Percentiles rank a stretch among this genome's conserved stretches.
Evolutionary conservation across 2,329 filamentous ascomycete species (phyloP).

Genomic region (Cordyceps fumosorosea): DNA sequence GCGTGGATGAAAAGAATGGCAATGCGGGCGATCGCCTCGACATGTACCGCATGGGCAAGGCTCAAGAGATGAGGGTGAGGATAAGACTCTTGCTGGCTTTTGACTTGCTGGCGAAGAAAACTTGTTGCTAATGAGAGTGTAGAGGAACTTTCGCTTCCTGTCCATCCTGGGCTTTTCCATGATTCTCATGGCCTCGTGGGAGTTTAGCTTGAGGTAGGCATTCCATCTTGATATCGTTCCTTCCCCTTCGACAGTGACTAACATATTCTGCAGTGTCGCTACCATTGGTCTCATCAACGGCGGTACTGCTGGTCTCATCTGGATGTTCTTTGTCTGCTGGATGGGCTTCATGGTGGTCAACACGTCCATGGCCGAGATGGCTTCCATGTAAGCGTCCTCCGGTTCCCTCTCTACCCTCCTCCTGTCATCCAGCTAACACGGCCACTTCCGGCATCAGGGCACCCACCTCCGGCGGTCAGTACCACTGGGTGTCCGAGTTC

Average conservation of each 20-base stretch:
- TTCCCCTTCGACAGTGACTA: neutral
- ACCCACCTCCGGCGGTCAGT: conserved; percentile 51
- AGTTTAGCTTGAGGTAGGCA: conserved; percentile 31
- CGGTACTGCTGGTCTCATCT: conserved; percentile 40
- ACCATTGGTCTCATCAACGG: conserved; percentile 30
- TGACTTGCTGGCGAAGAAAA: neutral
- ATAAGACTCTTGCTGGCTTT: neutral
- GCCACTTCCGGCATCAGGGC: conserved; percentile 26
- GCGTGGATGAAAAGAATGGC: conserved; percentile 23
- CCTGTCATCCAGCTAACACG: neutral
- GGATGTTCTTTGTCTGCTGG: conserved; percentile 34
- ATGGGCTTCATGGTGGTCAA: conserved; percentile 32
- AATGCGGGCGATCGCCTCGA: conserved; percentile 32
- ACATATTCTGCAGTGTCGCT: conserved; percentile 9
- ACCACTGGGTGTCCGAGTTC: conserved; percentile 26
- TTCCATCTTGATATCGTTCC: neutral
- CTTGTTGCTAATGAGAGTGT: neutral
- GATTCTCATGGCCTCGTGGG: conserved; percentile 40
- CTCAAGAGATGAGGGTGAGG: conserved; percentile 38
- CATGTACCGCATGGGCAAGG: conserved; percentile 44
- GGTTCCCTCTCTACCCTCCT: too few relatives aligned
- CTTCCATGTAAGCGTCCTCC: conserved; percentile 32
- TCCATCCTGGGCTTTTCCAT: conserved; percentile 42
- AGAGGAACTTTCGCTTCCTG: conserved; percentile 39
- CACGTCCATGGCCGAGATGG: conserved; percentile 42